Evolutionary conservation across 2,329 filamentous ascomycete genomes (phyloP), one percentile per base, ranked within the genome.

Genomic region (Colletotrichum ledebouriae): DNA sequence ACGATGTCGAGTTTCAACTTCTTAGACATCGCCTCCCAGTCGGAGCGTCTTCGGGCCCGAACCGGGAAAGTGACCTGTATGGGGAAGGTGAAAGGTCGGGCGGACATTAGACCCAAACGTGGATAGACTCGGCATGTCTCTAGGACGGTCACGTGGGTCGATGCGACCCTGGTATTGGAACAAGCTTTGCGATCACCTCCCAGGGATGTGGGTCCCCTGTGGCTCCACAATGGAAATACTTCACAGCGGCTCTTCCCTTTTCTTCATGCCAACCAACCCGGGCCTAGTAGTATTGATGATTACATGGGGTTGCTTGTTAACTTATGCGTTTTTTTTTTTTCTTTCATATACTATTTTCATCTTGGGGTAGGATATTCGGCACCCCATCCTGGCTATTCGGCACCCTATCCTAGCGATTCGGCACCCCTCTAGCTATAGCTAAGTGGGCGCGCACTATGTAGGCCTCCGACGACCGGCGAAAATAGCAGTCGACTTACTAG

Each of bases 111-210:
- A 25, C 17, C 59, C 65, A 59, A 64, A 59, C 39, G 29, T 25
- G 39, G 59, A 15, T 25, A 63, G 59, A 15, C 46, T 42, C 47
- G 37, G 47, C 58, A 33, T 63, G 44, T 25, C 52, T 41, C 39
- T 49, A 34, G 61, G 17, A n/a, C 61, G 13, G 65, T 68, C 65
- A 68, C 65, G 65, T 68, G 65, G 65, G 65, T 49, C 55, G 61
- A 59, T 56, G 61, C 65, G 56, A 68, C 65, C 39, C 49, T 64
- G 61, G 61, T 59, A 68, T 50, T 65, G 60, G 65, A 44, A 59
- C 65, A 68, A 68, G 65, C 53, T 59, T 68, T 64, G 20, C 20
- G 37, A 41, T 33, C 46, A 25, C 49, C 25, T 52, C 42, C 17
- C 20, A 17, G 17, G 17, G 17, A 17, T 50, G 47, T 29, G 25